Base-by-base conservation (phyloP, 768 basidiomycete genomes). In the Boletus reticuloceps region DNA sequence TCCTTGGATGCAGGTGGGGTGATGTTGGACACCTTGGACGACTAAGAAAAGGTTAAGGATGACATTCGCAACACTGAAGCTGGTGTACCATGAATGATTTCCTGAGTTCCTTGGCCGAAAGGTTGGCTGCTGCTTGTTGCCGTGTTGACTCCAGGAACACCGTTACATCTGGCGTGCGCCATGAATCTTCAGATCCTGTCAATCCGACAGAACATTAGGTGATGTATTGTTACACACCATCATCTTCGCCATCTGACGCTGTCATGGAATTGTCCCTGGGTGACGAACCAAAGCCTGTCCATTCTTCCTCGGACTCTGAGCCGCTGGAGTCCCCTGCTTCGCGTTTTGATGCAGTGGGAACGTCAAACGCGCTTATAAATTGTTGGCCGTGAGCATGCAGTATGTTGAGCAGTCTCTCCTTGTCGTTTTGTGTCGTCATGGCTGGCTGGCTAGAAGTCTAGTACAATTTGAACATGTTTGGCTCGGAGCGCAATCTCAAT, bases 61-160 rank as follows among this genome's bases (percentile, higher is more conserved):
- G 40, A 37, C 27, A 29, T 16, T 45, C 6, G 20, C 8, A 49
- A 38, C 25, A 19, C 17, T 16, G 49, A 45, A 36, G n/a, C 1
- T 44, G 19, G 12, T 50, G 65, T 64, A 90, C 91, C 90, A 93
- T 91, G 66, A 93, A 92, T 1, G 85, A 77, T 64, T 81, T 89
- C 69, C 74, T 79, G 44, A 80, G 78, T 5, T 74, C 70, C 67
- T 76, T 82, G 19, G 65, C 55, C 3, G 65, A 59, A 45, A 51
- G 50, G 14, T 47, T 32, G 1, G 52, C 27, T n/a, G 69, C 63
- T 29, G 60, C 51, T 42, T 36, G 49, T 48, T 58, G 68, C 58
- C 22, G 66, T 50, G 56, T 62, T 36, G 60, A 61, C 53, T 81
- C 81, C 10, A 72, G 68, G 68, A 89, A 91, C 1, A 89, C 76